phyloP scores from a whole-genome alignment of 2,329 filamentous ascomycete genomes.

The Exophiala dermatitidis region DNA sequence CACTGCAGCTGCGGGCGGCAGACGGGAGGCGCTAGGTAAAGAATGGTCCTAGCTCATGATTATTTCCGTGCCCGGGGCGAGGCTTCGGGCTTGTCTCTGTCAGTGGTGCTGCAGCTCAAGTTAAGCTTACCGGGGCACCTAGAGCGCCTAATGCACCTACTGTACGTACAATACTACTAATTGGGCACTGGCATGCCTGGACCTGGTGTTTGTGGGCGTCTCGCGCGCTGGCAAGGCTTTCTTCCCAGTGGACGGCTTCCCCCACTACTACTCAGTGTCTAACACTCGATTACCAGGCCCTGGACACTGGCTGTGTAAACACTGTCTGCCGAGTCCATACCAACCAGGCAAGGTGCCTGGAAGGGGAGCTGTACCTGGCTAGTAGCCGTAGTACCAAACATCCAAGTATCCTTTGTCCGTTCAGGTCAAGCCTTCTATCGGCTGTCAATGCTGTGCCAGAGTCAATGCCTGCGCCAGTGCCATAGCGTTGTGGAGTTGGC shows the following conservation, averaged over 20 bases:
- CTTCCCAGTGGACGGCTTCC: not conserved
- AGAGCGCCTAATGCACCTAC: too few species aligned
- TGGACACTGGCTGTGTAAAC: not conserved
- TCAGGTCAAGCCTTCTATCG: not conserved
- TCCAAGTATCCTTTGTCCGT: too few species aligned
- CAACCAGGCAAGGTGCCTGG: too few species aligned
- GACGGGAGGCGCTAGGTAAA: not conserved
- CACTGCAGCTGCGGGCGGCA: too few species aligned
- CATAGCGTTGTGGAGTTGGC: not conserved
- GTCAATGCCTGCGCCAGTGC: slow-evolving; percentile 6
- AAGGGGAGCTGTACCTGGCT: too few species aligned
- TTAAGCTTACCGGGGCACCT: not conserved
- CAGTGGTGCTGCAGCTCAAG: not conserved
- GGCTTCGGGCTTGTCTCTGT: too few species aligned
- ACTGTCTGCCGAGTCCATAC: too few species aligned
- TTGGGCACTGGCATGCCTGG: not conserved
- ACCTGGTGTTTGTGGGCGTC: not conserved
- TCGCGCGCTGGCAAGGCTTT: not conserved
- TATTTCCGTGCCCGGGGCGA: too few species aligned
- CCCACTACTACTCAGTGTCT: not conserved
- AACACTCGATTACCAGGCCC: not conserved
- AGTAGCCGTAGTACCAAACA: too few species aligned
- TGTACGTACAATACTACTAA: too few species aligned
- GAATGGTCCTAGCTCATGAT: not conserved
- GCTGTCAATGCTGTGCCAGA: not conserved